Conservation (phyloP, 2,329 filamentous ascomycete species). For the Akanthomyces uredinophilus region DNA sequence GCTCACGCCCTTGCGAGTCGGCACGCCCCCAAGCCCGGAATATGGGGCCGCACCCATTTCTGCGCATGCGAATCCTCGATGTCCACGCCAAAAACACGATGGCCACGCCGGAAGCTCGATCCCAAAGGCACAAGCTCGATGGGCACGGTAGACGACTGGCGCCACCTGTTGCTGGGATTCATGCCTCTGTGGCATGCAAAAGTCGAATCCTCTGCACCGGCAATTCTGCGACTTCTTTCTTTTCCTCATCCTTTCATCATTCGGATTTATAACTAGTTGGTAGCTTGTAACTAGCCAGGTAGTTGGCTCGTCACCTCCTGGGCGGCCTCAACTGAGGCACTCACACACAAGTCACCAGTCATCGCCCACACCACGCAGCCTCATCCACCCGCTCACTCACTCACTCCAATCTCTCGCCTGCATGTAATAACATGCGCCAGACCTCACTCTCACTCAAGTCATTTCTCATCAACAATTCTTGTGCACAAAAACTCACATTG, state of each 20-base stretch:
- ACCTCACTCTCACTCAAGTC: too few relatives aligned
- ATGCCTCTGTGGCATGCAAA: background rate
- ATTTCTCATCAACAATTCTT: too few relatives aligned
- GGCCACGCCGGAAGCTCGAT: conserved; percentile 2
- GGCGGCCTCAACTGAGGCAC: background rate
- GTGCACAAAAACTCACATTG: too few relatives aligned
- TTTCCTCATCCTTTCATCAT: background rate
- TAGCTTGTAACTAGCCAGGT: too few relatives aligned
- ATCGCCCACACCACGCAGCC: too few relatives aligned
- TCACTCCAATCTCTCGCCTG: too few relatives aligned
- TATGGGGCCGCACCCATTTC: background rate
- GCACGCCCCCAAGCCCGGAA: background rate
- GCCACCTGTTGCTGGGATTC: conserved; percentile 4
- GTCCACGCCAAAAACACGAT: background rate
- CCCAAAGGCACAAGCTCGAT: background rate
- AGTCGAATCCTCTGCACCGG: background rate
- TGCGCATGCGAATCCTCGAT: conserved; percentile 4
- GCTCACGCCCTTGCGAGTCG: background rate
- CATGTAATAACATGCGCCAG: too few relatives aligned
- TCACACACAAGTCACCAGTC: background rate
- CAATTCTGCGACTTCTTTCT: background rate
- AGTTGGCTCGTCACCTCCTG: background rate
- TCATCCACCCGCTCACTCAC: too few relatives aligned
- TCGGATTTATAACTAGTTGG: too few relatives aligned
- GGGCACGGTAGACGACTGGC: background rate